Base-by-base conservation (phyloP, 495 filamentous ascomycete genomes). In the Penicillium parvum region DNA sequence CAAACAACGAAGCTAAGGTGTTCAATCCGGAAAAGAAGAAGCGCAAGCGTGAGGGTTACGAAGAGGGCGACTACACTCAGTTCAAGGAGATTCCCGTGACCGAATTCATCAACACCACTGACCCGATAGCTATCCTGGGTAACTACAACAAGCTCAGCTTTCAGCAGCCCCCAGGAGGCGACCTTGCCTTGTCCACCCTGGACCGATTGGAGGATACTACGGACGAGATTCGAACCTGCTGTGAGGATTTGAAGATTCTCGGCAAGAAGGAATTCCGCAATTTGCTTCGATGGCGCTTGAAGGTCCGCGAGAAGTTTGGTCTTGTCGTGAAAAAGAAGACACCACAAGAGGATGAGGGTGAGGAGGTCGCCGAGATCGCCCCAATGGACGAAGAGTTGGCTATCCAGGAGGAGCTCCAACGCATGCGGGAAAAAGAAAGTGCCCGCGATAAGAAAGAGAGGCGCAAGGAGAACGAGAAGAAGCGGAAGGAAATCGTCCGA, bases 21-120 rank as follows among this genome's bases (percentile, higher is more conserved):
- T 99, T 94, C 72, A 94, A 97, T 52, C 92, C 92, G 0, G 92
- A 98, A 62, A 72, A 85, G 52, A 97, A 96, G 77, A 97, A 95
- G 77, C 74, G 92, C 19, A 97, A 92, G 79, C 75, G 92, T 68
- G 89, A 92, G 36, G 92, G 92, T 71, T 99, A 99, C 50, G 90
- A 96, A 57, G 92, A 97, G 61, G 92, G 90, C 21, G 86, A 99
- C 49, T 95, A 85, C 55, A 90, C 81, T 4, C 90, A 96, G 57
- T 90, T 83, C 70, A 94, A 94, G 59, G 88, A 96, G 50, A 79
- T 84, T 2, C 69, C 87, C 0, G 89, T 87, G 2, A 89, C 81
- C 55, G 88, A 96, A 33, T 99, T 99, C 62, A 89, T 99, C 58
- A 86, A 97, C 60, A 95, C 88, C 2, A 81, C 76, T 1, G 92